phyloP scores from a whole-genome alignment of 345 rosid genomes.

The Citropsis articulata region DNA sequence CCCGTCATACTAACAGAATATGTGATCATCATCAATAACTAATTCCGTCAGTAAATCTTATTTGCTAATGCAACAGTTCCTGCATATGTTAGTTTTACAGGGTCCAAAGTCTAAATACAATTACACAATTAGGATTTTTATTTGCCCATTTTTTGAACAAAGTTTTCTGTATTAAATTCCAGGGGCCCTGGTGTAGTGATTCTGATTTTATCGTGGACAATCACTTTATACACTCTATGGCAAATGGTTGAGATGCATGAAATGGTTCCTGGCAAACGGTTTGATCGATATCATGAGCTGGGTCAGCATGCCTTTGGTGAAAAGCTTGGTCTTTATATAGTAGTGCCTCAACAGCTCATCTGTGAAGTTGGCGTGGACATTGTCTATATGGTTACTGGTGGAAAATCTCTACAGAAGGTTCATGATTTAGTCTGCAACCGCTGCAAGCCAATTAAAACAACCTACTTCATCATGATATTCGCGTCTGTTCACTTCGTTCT shows the following conservation, averaged over 20 bases:
- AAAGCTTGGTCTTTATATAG: constrained; percentile 72
- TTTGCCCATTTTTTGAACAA: neutral
- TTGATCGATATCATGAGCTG: constrained; percentile 77
- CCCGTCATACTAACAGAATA: neutral
- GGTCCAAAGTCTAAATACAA: neutral
- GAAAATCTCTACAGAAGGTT: constrained; percentile 62
- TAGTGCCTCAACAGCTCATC: constrained; percentile 77
- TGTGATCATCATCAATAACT: neutral
- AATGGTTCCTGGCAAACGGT: constrained; percentile 70
- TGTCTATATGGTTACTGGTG: constrained; percentile 88
- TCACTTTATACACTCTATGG: constrained; percentile 66
- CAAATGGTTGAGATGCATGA: constrained; percentile 95
- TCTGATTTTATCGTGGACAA: constrained; percentile 45
- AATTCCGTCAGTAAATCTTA: neutral
- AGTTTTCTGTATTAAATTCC: neutral
- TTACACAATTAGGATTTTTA: neutral
- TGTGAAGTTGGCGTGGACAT: constrained; percentile 66
- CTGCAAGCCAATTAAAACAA: constrained; percentile 44
- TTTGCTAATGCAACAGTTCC: neutral
- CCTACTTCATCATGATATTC: constrained; percentile 71
- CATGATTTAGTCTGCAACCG: constrained; percentile 39
- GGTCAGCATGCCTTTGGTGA: constrained; percentile 83
- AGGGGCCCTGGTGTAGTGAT: constrained; percentile 59
- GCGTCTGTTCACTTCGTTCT: constrained; percentile 81
- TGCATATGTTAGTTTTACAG: neutral